Percentiles rank a stretch among this genome's conserved stretches.
phyloP scores from a whole-genome alignment of 1,284 basidiomycete genomes.

The Volvariella surrecta region DNA sequence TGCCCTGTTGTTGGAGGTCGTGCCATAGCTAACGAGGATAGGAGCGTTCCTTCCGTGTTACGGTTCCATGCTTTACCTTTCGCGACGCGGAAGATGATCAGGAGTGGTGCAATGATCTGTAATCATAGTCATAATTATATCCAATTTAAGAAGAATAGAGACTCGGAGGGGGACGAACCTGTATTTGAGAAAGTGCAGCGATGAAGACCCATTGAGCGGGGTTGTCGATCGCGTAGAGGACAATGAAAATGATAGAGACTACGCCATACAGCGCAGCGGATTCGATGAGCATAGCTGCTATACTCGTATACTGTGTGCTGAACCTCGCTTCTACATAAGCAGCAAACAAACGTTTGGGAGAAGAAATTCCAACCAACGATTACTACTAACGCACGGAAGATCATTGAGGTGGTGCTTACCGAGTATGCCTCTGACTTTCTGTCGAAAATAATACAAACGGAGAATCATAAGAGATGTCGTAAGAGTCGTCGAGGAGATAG shows the following conservation, averaged over 20 bases:
- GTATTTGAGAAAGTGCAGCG: constrained; percentile 20
- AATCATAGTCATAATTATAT: background rate
- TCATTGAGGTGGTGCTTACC: constrained; percentile 24
- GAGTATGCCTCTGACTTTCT: background rate
- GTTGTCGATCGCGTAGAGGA: constrained; percentile 31
- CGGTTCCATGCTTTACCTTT: constrained; percentile 6
- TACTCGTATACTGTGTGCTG: constrained; percentile 27
- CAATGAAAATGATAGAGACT: constrained; percentile 32
- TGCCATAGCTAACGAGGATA: background rate
- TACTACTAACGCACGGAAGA: constrained; percentile 36
- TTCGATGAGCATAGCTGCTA: constrained; percentile 33
- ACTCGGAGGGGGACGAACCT: constrained; percentile 18
- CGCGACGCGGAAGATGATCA: constrained; percentile 7
- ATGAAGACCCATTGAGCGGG: constrained; percentile 30
- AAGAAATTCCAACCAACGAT: constrained; percentile 9
- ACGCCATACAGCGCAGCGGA: constrained; percentile 34
- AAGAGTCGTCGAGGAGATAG: background rate
- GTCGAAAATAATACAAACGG: background rate
- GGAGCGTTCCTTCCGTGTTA: background rate
- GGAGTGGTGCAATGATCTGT: constrained; percentile 6
- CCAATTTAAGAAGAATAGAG: no score
- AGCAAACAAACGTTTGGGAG: background rate
- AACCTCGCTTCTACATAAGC: background rate
- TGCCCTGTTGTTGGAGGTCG: no score
- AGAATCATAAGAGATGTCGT: background rate